Evolutionary conservation across 1,139 yeast genomes (phyloP).

Genomic region (Arxiozyma slooffiae): DNA sequence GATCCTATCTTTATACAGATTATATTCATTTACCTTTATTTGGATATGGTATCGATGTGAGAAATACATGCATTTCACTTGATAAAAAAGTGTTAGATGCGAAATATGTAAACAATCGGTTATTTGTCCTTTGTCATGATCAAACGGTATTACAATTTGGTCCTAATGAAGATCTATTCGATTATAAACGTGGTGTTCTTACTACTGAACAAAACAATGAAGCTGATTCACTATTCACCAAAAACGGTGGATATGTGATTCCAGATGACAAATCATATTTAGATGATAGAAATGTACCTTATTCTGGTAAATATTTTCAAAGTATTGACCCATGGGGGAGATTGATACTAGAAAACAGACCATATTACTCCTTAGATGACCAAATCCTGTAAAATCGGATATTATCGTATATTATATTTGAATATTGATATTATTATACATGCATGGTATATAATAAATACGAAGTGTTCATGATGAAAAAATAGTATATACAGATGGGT

Average conservation of each 20-base stretch:
- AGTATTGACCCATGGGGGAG: neutral
- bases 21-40: neutral
- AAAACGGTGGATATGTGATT: neutral
- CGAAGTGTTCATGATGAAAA: neutral
- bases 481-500: neutral
- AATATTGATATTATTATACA: neutral
- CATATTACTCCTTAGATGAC: neutral
- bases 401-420: neutral
- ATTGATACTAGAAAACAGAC: neutral
- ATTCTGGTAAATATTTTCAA: constrained; percentile 16
- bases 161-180: neutral
- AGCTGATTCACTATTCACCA: neutral
- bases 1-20: neutral
- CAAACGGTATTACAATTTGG: constrained; percentile 2
- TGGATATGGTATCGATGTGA: neutral
- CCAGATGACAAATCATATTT: neutral
- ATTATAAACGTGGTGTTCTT: neutral
- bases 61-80: neutral
- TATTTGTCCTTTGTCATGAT: neutral
- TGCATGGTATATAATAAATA: too few species aligned
- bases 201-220: too few species aligned
- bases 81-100: neutral
- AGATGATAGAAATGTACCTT: neutral
- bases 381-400: too few species aligned
- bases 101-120: neutral